phyloP scores from a whole-genome alignment of 805 yeast genomes.

The Metschnikowia picachoensis region DNA sequence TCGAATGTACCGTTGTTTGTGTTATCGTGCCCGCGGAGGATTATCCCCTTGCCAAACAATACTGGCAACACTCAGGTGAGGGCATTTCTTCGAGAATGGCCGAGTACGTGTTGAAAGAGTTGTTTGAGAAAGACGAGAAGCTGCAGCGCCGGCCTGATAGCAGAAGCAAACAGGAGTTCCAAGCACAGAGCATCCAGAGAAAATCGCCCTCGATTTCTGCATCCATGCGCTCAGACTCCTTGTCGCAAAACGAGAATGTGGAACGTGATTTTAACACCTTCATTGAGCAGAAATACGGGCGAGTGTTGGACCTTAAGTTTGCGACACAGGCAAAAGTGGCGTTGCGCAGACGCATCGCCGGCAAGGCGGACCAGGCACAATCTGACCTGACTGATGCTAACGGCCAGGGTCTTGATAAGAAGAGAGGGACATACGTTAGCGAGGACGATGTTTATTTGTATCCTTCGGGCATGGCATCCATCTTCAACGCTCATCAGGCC shows the following conservation, averaged over 20 bases:
- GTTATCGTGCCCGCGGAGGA: slow-evolving; percentile 69
- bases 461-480: slow-evolving; percentile 92
- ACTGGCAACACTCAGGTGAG: slow-evolving; percentile 98
- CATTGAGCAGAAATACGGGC: slow-evolving; percentile 87
- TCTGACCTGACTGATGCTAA: slow-evolving; percentile 24
- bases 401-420: slow-evolving; percentile 12
- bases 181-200: slow-evolving; percentile 29
- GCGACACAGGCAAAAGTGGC: slow-evolving; percentile 74
- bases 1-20: slow-evolving; percentile 68
- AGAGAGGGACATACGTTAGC: slow-evolving; percentile 30
- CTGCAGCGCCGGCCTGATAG: slow-evolving; percentile 13
- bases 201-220: slow-evolving; percentile 33
- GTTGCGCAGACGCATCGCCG: slow-evolving; percentile 70
- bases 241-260: slow-evolving; percentile 25
- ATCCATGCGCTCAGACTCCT: slow-evolving; percentile 21
- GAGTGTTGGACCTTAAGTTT: slow-evolving; percentile 75
- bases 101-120: slow-evolving; percentile 71
- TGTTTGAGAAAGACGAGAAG: slow-evolving; percentile 28
- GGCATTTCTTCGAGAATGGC: slow-evolving; percentile 91
- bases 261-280: slow-evolving; percentile 59
- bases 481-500: slow-evolving; percentile 74
- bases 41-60: slow-evolving; percentile 67
- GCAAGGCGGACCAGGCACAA: slow-evolving; percentile 48
- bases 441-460: slow-evolving; percentile 76
- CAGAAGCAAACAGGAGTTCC: slow-evolving; percentile 32